These are phyloP conservation scores for Termitomyces sp. DNA, from an alignment of 768 basidiomycete species.

Conservation along the genomic window DNA sequence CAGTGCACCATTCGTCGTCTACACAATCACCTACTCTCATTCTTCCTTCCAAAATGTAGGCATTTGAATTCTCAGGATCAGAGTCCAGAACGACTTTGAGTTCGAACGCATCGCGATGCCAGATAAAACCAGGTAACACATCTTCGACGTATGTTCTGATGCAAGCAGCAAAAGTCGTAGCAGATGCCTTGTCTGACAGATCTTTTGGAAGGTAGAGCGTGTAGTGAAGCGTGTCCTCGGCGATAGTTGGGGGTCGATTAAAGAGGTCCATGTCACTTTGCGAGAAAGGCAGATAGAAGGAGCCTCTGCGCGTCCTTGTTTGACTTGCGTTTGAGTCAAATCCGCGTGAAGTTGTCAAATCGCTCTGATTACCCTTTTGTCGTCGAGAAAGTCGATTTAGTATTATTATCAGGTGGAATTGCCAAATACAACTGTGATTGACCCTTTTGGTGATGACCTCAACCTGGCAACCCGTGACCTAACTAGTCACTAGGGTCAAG, in stretches of 20 bases:
- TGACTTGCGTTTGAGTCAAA: not conserved
- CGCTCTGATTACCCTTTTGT: no score
- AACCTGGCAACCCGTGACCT: not conserved
- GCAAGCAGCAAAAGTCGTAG: slow-evolving; percentile 64
- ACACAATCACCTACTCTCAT: slow-evolving; percentile 94
- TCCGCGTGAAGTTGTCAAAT: not conserved
- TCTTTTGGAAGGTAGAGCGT: slow-evolving; percentile 34
- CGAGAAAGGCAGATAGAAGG: no score
- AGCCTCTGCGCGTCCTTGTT: no score
- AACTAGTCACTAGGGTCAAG: no score
- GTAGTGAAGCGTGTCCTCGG: slow-evolving; percentile 78
- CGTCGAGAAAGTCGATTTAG: not conserved
- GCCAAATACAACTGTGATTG: slow-evolving; percentile 9
- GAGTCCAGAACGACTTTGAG: slow-evolving; percentile 58
- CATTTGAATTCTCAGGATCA: slow-evolving; percentile 31
- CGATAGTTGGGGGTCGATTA: slow-evolving; percentile 71
- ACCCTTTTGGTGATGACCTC: not conserved
- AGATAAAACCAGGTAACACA: slow-evolving; percentile 60
- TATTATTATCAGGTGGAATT: slow-evolving; percentile 7
- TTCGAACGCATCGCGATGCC: slow-evolving; percentile 85
- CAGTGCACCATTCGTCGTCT: slow-evolving; percentile 92
- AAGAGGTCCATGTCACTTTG: slow-evolving; percentile 56
- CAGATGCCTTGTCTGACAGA: slow-evolving; percentile 27
- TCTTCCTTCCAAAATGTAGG: slow-evolving; percentile 71
- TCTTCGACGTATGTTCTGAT: slow-evolving; percentile 55